phyloP scores from a whole-genome alignment of 768 basidiomycete species.

The Hydnum rufescens region DNA sequence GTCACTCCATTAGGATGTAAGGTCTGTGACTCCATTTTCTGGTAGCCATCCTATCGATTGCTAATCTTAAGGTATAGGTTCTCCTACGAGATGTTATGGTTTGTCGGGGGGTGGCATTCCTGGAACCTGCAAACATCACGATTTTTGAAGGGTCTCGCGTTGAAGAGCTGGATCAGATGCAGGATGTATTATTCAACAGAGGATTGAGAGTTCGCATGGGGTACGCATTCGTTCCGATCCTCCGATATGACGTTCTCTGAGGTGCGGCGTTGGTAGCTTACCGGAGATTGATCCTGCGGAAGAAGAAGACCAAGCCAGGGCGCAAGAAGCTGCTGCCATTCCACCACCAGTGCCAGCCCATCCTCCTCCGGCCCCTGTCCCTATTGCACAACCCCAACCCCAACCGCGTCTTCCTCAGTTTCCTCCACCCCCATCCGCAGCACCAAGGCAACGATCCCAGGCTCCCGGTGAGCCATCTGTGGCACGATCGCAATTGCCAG shows the following conservation, averaged over 20 bases:
- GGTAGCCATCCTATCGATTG: slow-evolving; percentile 2
- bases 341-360: too few relatives aligned
- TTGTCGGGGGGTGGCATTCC: slow-evolving; percentile 50
- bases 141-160: slow-evolving; percentile 31
- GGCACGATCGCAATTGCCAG: too few relatives aligned
- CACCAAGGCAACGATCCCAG: background rate
- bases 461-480: too few relatives aligned
- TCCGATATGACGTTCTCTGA: background rate
- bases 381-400: background rate
- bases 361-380: background rate
- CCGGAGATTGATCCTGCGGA: background rate
- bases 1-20: slow-evolving; percentile 69
- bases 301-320: background rate
- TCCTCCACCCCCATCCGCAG: background rate
- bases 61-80: too few relatives aligned
- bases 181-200: slow-evolving; percentile 38
- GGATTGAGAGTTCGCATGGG: slow-evolving; percentile 45
- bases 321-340: background rate
- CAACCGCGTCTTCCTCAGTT: background rate
- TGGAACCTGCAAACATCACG: slow-evolving; percentile 45
- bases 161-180: slow-evolving; percentile 41
- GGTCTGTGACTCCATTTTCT: slow-evolving; percentile 28
- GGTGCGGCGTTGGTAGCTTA: background rate
- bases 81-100: slow-evolving; percentile 48
- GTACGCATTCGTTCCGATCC: slow-evolving; percentile 22